Base-by-base conservation (phyloP, 371 early-diverging fungal genomes). In the Umbelopsis sp. region DNA sequence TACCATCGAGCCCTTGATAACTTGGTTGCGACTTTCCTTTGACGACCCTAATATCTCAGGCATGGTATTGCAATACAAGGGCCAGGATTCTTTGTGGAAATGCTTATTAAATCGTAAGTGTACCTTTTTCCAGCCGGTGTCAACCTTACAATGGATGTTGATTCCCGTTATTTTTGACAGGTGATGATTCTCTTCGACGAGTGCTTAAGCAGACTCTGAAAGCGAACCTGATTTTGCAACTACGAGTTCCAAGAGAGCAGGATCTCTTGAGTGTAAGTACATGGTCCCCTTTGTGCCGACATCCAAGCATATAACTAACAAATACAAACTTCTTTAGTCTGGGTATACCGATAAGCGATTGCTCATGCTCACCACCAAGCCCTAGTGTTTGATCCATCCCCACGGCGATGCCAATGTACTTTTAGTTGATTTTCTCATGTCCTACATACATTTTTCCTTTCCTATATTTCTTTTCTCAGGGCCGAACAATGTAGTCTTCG, bases 1-100 rank as follows among this genome's bases (percentile, higher is more conserved):
- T 2, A 84, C 84, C 4, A 84, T 84, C 68, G 84, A 84, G n/a
- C 84, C 84, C 7, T 67, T 84, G 65, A 67, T 84, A 38, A 76
- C 77, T 37, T 81, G 84, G 71, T 66, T 84, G 63, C 72, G 80
- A 44, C 67, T 80, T 16, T 81, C 84, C 4, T 84, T 79, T 67
- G 73, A 76, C 57, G 84, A 84, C 68, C 65, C 68, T 22, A 72
- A 76, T 25, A 80, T 84, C 29, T 81, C 84, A 25, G 84, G 84
- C 10, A 84, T 83, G 79, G 79, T 78, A 12, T 63, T 78, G 25
- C 79, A 78, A 52, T 78, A 78, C 48, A 78, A 75, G 57, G 79
- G 79, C 9, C 70, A 72, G 25, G 79, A 78, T 62, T 75, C 72
- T 8, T 65, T 78, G 44, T 78, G 74, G 74, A 77, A 74, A 63